Conservation (phyloP, 2,329 filamentous ascomycete species). For the Daldinia eschscholtzii region DNA sequence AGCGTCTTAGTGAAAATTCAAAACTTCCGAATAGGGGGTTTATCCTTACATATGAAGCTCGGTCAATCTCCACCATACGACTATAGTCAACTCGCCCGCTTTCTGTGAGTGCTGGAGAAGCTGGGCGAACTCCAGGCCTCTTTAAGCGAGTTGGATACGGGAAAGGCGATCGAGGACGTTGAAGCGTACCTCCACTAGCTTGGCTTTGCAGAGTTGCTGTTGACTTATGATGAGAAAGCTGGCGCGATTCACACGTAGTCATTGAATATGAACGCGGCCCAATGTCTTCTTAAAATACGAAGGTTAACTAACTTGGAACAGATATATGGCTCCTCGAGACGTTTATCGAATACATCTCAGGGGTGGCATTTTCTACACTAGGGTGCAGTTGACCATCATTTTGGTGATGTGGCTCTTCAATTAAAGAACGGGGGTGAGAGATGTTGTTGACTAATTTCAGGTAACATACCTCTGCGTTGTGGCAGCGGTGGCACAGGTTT, state of each 20-base stretch:
- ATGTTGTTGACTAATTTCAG: conserved; percentile 49
- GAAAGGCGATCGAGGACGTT: conserved; percentile 70
- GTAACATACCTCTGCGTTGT: conserved; percentile 48
- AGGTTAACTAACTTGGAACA: conserved; percentile 58
- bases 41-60: conserved; percentile 59
- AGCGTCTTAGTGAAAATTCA: conserved; percentile 8
- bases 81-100: conserved; percentile 63
- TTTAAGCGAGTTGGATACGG: conserved; percentile 70
- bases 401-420: conserved; percentile 52
- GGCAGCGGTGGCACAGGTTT: conserved; percentile 56
- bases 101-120: conserved; percentile 64
- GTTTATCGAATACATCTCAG: conserved; percentile 69
- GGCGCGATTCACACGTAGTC: conserved; percentile 63
- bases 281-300: conserved; percentile 57
- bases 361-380: conserved; percentile 66
- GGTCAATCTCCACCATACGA: conserved; percentile 64
- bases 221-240: conserved; percentile 62
- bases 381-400: conserved; percentile 60
- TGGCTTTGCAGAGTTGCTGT: conserved; percentile 63
- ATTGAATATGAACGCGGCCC: conserved; percentile 67
- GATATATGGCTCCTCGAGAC: conserved; percentile 64
- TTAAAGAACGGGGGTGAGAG: conserved; percentile 50
- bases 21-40: background rate
- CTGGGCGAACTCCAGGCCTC: conserved; percentile 64
- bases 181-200: conserved; percentile 57